Percentiles rank a stretch among this genome's conserved stretches.
Conservation (phyloP, 306 rosid genomes). For the Prunus salicina region DNA sequence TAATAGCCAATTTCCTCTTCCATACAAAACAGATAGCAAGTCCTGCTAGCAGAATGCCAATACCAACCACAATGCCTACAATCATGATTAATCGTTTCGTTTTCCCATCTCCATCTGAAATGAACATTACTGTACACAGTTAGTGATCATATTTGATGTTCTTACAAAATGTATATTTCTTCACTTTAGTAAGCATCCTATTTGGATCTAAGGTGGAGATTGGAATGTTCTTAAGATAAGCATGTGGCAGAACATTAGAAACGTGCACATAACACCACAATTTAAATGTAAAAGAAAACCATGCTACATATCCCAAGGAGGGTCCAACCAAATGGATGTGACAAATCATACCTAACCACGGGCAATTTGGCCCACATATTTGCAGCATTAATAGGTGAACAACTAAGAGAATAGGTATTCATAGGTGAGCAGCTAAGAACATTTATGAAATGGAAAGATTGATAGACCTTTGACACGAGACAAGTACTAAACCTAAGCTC, state of each 20-base stretch:
- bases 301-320: not conserved
- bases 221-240: no score
- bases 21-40: constrained; percentile 24
- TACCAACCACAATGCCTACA: constrained; percentile 40
- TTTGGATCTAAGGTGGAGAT: no score
- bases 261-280: no score
- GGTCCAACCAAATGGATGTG: not conserved
- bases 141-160: not conserved
- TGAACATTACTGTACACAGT: not conserved
- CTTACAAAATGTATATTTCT: not conserved
- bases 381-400: not conserved
- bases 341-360: not conserved
- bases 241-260: no score
- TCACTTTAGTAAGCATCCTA: not conserved
- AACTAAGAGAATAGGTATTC: not conserved
- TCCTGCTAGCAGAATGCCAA: constrained; percentile 29
- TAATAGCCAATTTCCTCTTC: constrained; percentile 20
- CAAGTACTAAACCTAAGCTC: not conserved
- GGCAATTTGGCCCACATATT: not conserved
- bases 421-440: not conserved
- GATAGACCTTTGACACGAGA: not conserved
- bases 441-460: not conserved
- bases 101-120: constrained; percentile 30
- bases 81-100: constrained; percentile 16
- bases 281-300: no score